These are phyloP conservation scores for Globisporangium rhizosaccharum DNA, from an alignment of 352 stramenopile genomes.

Conservation along the genomic window DNA sequence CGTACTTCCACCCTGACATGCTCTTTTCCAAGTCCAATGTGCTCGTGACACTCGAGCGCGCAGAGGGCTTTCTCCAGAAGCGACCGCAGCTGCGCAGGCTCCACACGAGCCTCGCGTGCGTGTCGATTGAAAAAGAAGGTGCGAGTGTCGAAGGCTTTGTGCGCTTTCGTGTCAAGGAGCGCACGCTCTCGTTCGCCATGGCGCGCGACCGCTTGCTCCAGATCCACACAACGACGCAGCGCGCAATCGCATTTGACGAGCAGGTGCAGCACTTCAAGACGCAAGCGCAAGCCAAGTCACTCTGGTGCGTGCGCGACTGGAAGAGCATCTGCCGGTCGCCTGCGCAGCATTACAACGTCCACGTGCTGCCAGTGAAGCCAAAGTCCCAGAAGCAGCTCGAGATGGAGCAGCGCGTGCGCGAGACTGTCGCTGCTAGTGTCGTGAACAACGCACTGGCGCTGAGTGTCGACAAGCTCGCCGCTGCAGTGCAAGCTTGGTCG, in stretches of 20 bases:
- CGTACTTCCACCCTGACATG: conserved; percentile 25
- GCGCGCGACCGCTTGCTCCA: conserved; percentile 10
- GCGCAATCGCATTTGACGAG: conserved; percentile 29
- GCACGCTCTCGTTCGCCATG: conserved; percentile 29
- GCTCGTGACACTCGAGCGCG: conserved; percentile 34
- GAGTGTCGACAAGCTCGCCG: conserved; percentile 33
- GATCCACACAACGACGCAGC: conserved; percentile 35
- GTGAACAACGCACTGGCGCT: conserved; percentile 28
- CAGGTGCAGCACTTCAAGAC: conserved; percentile 35
- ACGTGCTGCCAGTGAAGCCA: conserved; percentile 35
- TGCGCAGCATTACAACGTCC: conserved; percentile 46
- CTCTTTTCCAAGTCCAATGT: conserved; percentile 59
- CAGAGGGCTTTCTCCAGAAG: conserved; percentile 40
- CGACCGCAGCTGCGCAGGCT: conserved; percentile 49
- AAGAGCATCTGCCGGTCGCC: conserved; percentile 38
- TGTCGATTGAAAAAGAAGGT: conserved; percentile 53
- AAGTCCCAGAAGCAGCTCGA: conserved; percentile 43
- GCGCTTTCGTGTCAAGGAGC: conserved; percentile 41
- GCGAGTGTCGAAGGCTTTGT: conserved; percentile 41
- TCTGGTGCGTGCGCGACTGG: conserved; percentile 52
- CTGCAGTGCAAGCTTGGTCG: neutral
- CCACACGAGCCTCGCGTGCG: conserved; percentile 46
- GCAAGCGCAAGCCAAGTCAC: conserved; percentile 38
- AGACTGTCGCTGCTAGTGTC: conserved; percentile 20
- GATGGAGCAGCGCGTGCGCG: conserved; percentile 18